Evolutionary conservation across 306 rosid genomes (phyloP), one percentile per base, ranked within the genome.

Genomic region (Acacia confusa): DNA sequence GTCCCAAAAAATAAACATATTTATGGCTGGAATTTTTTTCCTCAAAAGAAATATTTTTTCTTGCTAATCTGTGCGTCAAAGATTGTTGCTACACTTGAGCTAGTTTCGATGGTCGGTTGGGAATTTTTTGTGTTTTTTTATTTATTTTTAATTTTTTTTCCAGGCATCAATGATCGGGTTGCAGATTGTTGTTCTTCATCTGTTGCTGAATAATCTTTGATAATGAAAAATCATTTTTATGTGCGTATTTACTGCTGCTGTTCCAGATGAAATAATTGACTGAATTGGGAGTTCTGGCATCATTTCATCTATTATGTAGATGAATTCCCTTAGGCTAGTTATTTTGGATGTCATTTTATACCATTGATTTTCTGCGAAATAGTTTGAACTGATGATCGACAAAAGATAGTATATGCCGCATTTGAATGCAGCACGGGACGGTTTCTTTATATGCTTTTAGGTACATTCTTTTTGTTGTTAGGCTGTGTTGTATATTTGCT

Each of bases 101-200:
- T 47, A 27, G 61, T 43, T 36, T 71, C 27, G 79, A 64, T 78
- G 70, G 77, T 82, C 63, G 82, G 68, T 74, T 83, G 25, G 48
- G 53, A 76, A 7, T 5, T 20, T 57, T 75, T 34, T 53, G 4
- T 24, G 7, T 3, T 6, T 71, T 27, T 41, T 43, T n/a, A 1
- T 6, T 0, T 25, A 11, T 25, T 47, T 85, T 58, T 9, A 7
- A 6, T 0, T 4, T 22, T 4, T 24, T 71, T 44, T 40, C 32
- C 24, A 47, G 40, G 25, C 75, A 27, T 27, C 40, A 6, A 77
- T 85, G 91, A 92, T 90, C 92, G 86, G 92, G 38, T 82, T 85
- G 72, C 44, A 47, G 82, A 40, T 84, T 84, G 60, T 6, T 63
- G 28, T 57, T 74, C 20, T 74, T 84, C 14, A 25, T 32, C 30